Conservation (phyloP, 805 yeast species). For the Jamesozyma rosinii region DNA sequence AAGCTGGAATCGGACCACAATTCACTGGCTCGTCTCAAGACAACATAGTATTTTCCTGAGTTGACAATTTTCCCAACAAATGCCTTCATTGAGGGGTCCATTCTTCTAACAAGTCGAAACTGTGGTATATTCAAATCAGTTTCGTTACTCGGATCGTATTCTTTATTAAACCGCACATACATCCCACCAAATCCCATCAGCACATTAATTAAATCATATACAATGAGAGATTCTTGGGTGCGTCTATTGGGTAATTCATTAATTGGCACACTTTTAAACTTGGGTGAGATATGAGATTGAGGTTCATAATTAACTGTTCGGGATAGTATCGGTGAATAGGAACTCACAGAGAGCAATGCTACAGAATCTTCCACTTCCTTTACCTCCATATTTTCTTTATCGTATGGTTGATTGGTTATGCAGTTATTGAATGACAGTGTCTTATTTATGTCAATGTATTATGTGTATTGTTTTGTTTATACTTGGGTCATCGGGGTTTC, state of each 20-base stretch:
- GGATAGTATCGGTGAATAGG: constrained; percentile 16
- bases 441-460: background rate
- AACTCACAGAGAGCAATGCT: constrained; percentile 5
- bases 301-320: constrained; percentile 31
- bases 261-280: constrained; percentile 38
- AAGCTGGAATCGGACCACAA: constrained; percentile 43
- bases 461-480: background rate
- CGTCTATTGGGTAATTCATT: constrained; percentile 31
- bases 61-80: constrained; percentile 52
- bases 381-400: constrained; percentile 16
- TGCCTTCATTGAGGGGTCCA: constrained; percentile 68
- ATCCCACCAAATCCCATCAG: constrained; percentile 69
- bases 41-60: constrained; percentile 54
- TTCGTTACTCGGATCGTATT: constrained; percentile 39
- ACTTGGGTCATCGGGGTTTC: background rate
- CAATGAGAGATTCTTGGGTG: constrained; percentile 64
- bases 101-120: constrained; percentile 56
- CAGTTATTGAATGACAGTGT: too few species aligned
- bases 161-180: constrained; percentile 59
- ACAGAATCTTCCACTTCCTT: constrained; percentile 23
- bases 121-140: constrained; percentile 46
- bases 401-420: too few species aligned
- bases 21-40: constrained; percentile 52
- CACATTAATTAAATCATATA: constrained; percentile 60
- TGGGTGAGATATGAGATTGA: constrained; percentile 24